Percentiles rank a stretch among this genome's conserved stretches.
Evolutionary conservation across 768 basidiomycete genomes (phyloP).

Genomic region (Mycena vulgaris): DNA sequence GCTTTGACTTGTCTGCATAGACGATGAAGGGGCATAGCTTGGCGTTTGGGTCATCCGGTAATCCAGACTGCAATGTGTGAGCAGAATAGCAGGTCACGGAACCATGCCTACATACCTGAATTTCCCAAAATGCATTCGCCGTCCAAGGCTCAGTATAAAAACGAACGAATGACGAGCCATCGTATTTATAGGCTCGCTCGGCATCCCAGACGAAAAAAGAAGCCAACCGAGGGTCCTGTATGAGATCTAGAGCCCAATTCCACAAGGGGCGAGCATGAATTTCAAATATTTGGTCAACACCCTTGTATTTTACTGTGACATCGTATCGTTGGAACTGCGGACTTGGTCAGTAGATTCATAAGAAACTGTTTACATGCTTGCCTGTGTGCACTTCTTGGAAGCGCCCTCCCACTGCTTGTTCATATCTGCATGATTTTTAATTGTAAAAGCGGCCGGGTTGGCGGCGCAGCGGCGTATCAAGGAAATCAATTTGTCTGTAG

Average conservation of each 20-base stretch:
- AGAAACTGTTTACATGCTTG: neutral
- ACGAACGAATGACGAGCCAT: slow-evolving; percentile 44
- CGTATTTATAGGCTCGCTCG: slow-evolving; percentile 29
- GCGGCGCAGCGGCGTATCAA: neutral
- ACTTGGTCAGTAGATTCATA: neutral
- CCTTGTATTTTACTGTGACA: slow-evolving; percentile 12
- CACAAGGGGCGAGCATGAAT: slow-evolving; percentile 22
- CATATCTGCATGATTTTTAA: neutral
- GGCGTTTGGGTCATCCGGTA: slow-evolving; percentile 40
- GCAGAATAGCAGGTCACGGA: slow-evolving; percentile 4
- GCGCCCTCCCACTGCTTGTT: slow-evolving; percentile 6
- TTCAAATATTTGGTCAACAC: neutral
- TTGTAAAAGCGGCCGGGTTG: neutral
- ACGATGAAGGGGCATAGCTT: slow-evolving; percentile 52
- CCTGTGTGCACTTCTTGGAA: slow-evolving; percentile 4
- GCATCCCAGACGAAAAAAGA: slow-evolving; percentile 13
- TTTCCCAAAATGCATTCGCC: slow-evolving; percentile 53
- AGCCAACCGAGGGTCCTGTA: slow-evolving; percentile 8
- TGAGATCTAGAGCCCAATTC: slow-evolving; percentile 11
- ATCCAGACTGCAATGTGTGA: slow-evolving; percentile 28
- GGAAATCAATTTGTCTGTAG: neutral
- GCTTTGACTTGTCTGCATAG: slow-evolving; percentile 58
- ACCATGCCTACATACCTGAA: slow-evolving; percentile 50
- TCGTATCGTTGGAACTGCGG: neutral
- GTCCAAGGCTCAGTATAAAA: slow-evolving; percentile 58